These are phyloP conservation scores for Aureococcus anophagefferens DNA, from an alignment of 108 stramenopile species.

Conservation along the genomic window DNA sequence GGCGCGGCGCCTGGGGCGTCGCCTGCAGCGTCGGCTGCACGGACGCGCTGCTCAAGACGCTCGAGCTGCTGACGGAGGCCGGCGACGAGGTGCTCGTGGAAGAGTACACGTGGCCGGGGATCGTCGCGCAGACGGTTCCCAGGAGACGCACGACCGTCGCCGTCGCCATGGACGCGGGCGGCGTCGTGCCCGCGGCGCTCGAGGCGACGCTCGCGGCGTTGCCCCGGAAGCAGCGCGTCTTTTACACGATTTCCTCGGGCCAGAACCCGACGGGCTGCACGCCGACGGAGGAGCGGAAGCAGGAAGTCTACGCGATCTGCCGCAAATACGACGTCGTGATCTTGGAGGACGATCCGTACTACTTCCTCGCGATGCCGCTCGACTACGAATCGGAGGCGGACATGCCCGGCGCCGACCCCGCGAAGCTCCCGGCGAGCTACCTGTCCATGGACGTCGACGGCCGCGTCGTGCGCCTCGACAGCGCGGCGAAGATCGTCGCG, in stretches of 20 bases:
- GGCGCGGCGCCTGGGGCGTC: too few species aligned
- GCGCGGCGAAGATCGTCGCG: slow-evolving; percentile 45
- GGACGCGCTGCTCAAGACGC: too few species aligned
- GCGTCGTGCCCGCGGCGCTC: slow-evolving; percentile 20
- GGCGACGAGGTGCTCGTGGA: too few species aligned
- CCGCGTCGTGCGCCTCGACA: slow-evolving; percentile 52
- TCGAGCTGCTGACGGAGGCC: too few species aligned
- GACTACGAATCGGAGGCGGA: not conserved
- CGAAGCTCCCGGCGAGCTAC: not conserved
- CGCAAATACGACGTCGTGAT: slow-evolving; percentile 42
- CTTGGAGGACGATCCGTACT: slow-evolving; percentile 57
- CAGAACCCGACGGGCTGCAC: slow-evolving; percentile 38
- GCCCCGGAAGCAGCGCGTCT: slow-evolving; percentile 12
- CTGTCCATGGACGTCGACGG: slow-evolving; percentile 37
- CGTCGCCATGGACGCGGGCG: slow-evolving; percentile 18
- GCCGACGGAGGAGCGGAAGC: slow-evolving; percentile 19
- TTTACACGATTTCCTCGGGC: slow-evolving; percentile 44
- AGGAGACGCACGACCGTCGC: not conserved
- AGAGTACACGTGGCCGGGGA: too few species aligned
- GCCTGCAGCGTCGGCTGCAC: too few species aligned
- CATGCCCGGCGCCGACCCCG: slow-evolving; percentile 6
- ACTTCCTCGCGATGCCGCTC: slow-evolving; percentile 27
- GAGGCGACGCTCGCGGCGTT: slow-evolving; percentile 2
- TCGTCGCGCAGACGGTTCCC: too few species aligned
- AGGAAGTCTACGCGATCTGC: slow-evolving; percentile 35